Evolutionary conservation across 768 basidiomycete genomes (phyloP).

Genomic region (Amanita subjunquillea): DNA sequence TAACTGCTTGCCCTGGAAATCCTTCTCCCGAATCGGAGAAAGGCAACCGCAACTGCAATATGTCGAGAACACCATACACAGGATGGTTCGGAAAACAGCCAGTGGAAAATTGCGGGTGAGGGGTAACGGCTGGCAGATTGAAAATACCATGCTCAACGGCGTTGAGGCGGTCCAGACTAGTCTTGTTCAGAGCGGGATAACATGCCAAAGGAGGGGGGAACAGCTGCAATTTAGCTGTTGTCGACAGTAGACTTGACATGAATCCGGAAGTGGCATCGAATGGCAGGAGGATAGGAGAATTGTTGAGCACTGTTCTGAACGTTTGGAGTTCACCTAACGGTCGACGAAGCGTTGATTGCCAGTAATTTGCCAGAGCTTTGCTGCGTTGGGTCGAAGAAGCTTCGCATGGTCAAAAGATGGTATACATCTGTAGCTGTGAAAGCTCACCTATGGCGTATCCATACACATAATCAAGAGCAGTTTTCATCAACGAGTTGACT

Average conservation of each 20-base stretch:
- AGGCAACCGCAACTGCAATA: constrained; percentile 47
- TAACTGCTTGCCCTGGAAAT: constrained; percentile 37
- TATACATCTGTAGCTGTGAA: background rate
- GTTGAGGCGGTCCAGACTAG: constrained; percentile 31
- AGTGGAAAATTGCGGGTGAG: constrained; percentile 29
- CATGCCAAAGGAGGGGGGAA: constrained; percentile 57
- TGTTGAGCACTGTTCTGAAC: constrained; percentile 37
- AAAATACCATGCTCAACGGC: constrained; percentile 42
- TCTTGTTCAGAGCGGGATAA: constrained; percentile 37
- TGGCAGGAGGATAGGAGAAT: constrained; percentile 42
- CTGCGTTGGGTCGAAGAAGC: constrained; percentile 48
- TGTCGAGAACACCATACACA: constrained; percentile 52
- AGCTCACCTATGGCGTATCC: constrained; percentile 45
- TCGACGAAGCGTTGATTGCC: constrained; percentile 42
- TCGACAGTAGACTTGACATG: constrained; percentile 28
- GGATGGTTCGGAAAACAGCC: constrained; percentile 48
- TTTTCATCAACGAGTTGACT: constrained; percentile 25
- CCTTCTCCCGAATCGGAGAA: constrained; percentile 35
- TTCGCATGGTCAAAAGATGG: constrained; percentile 16
- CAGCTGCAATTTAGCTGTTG: constrained; percentile 24
- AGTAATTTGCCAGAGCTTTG: constrained; percentile 39
- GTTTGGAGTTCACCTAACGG: constrained; percentile 25
- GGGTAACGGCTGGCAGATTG: constrained; percentile 25
- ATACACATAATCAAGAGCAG: constrained; percentile 48
- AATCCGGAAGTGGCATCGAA: constrained; percentile 40